phyloP scores from a whole-genome alignment of 306 rosid species.

The Malus sieversii region DNA sequence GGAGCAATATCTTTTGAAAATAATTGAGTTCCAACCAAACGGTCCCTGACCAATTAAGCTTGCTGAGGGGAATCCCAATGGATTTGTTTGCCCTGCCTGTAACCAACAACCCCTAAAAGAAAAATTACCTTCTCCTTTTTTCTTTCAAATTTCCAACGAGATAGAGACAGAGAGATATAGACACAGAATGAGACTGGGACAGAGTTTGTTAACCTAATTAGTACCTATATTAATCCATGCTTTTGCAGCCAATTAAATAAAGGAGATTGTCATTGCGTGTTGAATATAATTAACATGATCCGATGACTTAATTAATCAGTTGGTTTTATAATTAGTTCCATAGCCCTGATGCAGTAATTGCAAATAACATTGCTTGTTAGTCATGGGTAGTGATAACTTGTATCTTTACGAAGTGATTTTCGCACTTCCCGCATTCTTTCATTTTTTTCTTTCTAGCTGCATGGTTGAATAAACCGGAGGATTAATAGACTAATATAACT shows the following conservation, averaged over 20 bases:
- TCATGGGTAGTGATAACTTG: neutral
- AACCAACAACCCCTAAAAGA: neutral
- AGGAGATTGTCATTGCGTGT: neutral
- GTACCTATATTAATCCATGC: neutral
- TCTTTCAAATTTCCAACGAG: neutral
- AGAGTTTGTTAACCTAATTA: constrained; percentile 5
- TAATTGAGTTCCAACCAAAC: constrained; percentile 2
- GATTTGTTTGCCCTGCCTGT: neutral
- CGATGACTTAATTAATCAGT: neutral
- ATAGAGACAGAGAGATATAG: neutral
- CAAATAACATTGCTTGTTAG: neutral
- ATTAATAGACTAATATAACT: no score
- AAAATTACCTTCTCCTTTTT: neutral
- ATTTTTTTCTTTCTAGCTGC: neutral
- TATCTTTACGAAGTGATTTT: neutral
- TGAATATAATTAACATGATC: neutral
- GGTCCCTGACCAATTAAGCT: neutral
- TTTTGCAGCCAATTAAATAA: neutral
- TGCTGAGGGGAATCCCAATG: neutral
- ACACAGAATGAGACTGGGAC: neutral
- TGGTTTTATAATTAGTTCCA: neutral
- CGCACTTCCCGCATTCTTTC: neutral
- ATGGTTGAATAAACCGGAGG: neutral
- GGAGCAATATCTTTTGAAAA: neutral
- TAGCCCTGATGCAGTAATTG: neutral